These are phyloP conservation scores for Colletotrichum tofieldiae DNA, from an alignment of 2,329 filamentous ascomycete genomes.

Conservation along the genomic window DNA sequence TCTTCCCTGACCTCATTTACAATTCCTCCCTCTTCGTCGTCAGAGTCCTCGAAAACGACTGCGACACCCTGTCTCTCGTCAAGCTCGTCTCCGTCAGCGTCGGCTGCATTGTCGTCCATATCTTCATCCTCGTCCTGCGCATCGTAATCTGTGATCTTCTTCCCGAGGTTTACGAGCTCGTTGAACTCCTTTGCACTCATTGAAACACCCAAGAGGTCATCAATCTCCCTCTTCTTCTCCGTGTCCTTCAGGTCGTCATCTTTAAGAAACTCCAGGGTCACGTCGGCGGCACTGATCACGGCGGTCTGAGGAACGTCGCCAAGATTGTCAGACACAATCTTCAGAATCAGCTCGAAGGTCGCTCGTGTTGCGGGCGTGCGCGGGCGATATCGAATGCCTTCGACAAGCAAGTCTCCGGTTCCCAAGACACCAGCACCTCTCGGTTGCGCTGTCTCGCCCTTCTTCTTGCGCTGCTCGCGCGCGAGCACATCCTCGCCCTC, in stretches of 20 bases:
- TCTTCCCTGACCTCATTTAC: conserved; percentile 92
- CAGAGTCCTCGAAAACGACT: conserved; percentile 94
- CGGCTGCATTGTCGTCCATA: conserved; percentile 79
- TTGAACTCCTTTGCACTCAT: conserved; percentile 95
- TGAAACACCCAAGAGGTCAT: conserved; percentile 89
- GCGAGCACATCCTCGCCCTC: conserved; percentile 89
- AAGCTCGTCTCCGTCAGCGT: conserved; percentile 80
- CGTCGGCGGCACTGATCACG: conserved; percentile 93
- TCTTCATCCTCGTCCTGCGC: conserved; percentile 96
- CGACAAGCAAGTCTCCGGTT: conserved; percentile 87
- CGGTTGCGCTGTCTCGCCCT: conserved; percentile 78
- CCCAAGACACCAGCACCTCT: conserved; percentile 85
- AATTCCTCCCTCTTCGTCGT: conserved; percentile 85
- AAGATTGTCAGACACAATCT: conserved; percentile 88
- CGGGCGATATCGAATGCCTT: conserved; percentile 92
- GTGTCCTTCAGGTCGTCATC: conserved; percentile 97
- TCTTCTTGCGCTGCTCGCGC: conserved; percentile 89
- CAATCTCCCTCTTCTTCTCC: conserved; percentile 98
- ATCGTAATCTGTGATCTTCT: conserved; percentile 99
- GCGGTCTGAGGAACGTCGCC: conserved; percentile 95
- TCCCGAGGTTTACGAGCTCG: conserved; percentile 94
- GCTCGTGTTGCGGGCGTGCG: conserved; percentile 92
- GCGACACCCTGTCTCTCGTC: conserved; percentile 97
- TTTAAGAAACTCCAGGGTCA: conserved; percentile 91
- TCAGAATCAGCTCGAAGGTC: conserved; percentile 94